Base-by-base conservation (phyloP, 163 green algal genomes). In the Chloromonas sp. region DNA sequence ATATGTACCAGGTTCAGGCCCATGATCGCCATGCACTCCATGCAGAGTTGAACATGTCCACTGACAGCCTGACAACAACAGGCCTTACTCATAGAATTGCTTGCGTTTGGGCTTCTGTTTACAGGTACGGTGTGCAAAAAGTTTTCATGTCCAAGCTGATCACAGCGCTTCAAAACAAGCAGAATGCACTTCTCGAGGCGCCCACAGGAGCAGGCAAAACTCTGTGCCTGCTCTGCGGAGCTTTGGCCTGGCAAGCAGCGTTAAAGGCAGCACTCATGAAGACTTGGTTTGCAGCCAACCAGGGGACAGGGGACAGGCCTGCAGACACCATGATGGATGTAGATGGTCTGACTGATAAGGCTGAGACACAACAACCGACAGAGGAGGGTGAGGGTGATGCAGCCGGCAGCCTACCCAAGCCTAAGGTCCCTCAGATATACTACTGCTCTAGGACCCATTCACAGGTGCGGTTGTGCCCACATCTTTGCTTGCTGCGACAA, bases 151-250 rank as follows among this genome's bases (percentile, higher is more conserved):
- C 85, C 0, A 87, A 90, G 58, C 62, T 94, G 2, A 82, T 97
- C 0, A 81, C 86, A 57, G 88, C 91, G 14, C 83, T 96, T 3
- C 14, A 58, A 1, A 3, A 2, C 11, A 81, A 87, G 11, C 81
- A 89, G 57, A 97, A 97, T 79, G 95, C 95, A 0, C 87, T 98
- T 74, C 91, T 98, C 14, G 95, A 98, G 84, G 94, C 93, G 0
- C 95, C 95, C 0, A 98, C 95, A 11, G 95, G 95, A 60, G 92
- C 90, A 15, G 96, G 96, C 60, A 99, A 99, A 88, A 99, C 96
- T 1, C 87, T 98, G n/a, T 96, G 91, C n/a, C 86, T 99, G 86
- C 93, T 99, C 0, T 98, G 96, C 86, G 90, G 93, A 0, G 92
- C 95, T 0, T 88, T 99, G 11, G 95, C 95, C 0, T 99, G 97